Percentiles rank a stretch among this genome's conserved stretches.
Evolutionary conservation across 2,329 filamentous ascomycete species (phyloP).

Genomic region (Nannizziopsis arthrosporioides): DNA sequence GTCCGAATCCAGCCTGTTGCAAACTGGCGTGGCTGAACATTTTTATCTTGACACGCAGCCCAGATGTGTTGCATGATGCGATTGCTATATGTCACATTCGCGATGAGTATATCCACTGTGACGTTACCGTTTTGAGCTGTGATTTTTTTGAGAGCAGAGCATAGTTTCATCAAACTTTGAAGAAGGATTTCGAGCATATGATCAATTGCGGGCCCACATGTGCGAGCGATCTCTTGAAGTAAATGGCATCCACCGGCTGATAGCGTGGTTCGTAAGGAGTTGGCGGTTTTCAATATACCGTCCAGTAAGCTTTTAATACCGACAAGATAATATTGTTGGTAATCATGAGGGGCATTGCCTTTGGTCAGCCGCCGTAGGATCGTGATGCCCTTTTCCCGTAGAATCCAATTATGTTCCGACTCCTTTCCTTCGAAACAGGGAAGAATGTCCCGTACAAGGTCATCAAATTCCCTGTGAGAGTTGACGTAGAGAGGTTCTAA

Average conservation of each 20-base stretch:
- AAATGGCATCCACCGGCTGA: slow-evolving; percentile 75
- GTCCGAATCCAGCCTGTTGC: slow-evolving; percentile 75
- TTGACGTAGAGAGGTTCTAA: slow-evolving; percentile 76
- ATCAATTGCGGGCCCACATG: slow-evolving; percentile 67
- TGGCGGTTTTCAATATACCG: slow-evolving; percentile 75
- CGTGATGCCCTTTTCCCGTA: slow-evolving; percentile 66
- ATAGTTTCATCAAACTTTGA: slow-evolving; percentile 81
- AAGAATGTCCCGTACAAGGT: slow-evolving; percentile 71
- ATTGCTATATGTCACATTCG: slow-evolving; percentile 64
- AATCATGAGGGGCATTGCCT: slow-evolving; percentile 73
- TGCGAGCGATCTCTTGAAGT: slow-evolving; percentile 71
- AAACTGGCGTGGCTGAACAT: slow-evolving; percentile 71
- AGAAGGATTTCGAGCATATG: slow-evolving; percentile 81
- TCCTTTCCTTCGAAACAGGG: slow-evolving; percentile 76
- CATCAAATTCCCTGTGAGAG: slow-evolving; percentile 76
- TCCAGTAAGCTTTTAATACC: slow-evolving; percentile 66
- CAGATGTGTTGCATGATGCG: slow-evolving; percentile 79
- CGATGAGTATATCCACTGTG: slow-evolving; percentile 70
- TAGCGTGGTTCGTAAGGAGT: slow-evolving; percentile 76
- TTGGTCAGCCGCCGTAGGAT: slow-evolving; percentile 68
- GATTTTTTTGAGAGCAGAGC: slow-evolving; percentile 84
- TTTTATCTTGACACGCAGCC: slow-evolving; percentile 79
- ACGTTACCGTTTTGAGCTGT: slow-evolving; percentile 69
- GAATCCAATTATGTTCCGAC: slow-evolving; percentile 81
- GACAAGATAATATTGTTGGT: slow-evolving; percentile 55